phyloP scores from a whole-genome alignment of 306 rosid species.

The Ceratonia siliqua region DNA sequence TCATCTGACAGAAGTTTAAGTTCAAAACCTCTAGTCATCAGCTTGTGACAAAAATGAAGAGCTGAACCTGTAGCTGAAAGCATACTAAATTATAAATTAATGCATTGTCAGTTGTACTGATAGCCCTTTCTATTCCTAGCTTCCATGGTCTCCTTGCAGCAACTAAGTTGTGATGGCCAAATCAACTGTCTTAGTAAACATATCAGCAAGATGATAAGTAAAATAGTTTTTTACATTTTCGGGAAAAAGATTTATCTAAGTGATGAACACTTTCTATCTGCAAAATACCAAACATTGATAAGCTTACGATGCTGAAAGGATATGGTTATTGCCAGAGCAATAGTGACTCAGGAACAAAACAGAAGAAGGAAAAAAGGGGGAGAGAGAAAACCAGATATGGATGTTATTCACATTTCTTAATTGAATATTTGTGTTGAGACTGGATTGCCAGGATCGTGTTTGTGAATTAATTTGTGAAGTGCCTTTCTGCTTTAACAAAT shows the following conservation, averaged over 20 bases:
- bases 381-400: not conserved
- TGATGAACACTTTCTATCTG: slow-evolving; percentile 1
- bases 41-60: not conserved
- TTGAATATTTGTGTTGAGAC: slow-evolving; percentile 8
- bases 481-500: not conserved
- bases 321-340: slow-evolving; percentile 22
- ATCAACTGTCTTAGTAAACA: not conserved
- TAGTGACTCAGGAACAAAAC: not conserved
- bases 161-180: not conserved
- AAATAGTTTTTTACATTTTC: not conserved
- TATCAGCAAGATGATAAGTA: not conserved
- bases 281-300: not conserved
- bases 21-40: not conserved
- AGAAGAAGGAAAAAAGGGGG: not conserved
- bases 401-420: not conserved
- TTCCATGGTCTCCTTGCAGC: not conserved
- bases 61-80: not conserved
- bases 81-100: not conserved
- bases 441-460: slow-evolving; percentile 10
- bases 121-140: not conserved
- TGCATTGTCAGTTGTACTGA: not conserved
- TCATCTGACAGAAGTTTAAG: not conserved
- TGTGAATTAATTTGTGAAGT: slow-evolving; percentile 1
- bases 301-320: slow-evolving; percentile 18
- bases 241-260: not conserved